These are phyloP conservation scores for Aspergillus japonicus DNA, from an alignment of 2,329 filamentous ascomycete species.

Conservation along the genomic window DNA sequence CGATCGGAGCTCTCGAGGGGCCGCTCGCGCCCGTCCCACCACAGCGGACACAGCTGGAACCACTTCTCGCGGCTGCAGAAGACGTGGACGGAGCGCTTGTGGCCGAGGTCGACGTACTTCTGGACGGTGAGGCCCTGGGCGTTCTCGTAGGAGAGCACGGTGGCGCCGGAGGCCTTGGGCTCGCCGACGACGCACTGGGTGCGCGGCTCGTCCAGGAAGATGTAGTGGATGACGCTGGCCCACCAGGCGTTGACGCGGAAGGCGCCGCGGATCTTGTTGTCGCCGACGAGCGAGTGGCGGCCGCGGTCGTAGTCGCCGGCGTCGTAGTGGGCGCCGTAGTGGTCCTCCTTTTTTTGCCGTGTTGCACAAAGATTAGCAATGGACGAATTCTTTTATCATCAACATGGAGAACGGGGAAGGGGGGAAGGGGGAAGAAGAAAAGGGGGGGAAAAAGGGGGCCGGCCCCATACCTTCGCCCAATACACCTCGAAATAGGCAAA, in stretches of 20 bases:
- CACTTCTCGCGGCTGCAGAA: conserved; percentile 65
- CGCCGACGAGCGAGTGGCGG: conserved; percentile 60
- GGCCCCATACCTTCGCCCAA: conserved; percentile 71
- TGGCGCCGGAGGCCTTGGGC: conserved; percentile 68
- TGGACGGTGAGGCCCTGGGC: conserved; percentile 71
- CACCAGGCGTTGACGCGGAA: conserved; percentile 60
- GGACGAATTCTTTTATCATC: too few species aligned
- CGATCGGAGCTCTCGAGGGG: conserved; percentile 48
- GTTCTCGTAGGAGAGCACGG: conserved; percentile 71
- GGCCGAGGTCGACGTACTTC: conserved; percentile 69
- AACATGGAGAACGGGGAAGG: too few species aligned
- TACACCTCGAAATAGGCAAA: conserved; percentile 82
- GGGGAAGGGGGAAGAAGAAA: too few species aligned
- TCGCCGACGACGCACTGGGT: conserved; percentile 59
- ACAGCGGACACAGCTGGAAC: conserved; percentile 59
- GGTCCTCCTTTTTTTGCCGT: too few species aligned
- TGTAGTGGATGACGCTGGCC: conserved; percentile 58
- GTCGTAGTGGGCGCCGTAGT: conserved; percentile 59
- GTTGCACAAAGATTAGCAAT: too few species aligned
- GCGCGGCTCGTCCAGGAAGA: conserved; percentile 59
- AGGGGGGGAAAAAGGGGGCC: too few species aligned
- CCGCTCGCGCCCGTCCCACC: conserved; percentile 49
- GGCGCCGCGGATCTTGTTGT: conserved; percentile 54
- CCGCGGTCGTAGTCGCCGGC: conserved; percentile 59
- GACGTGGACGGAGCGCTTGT: conserved; percentile 69